These are phyloP conservation scores for Royoungia palumana DNA, from an alignment of 768 basidiomycete genomes.

Conservation along the genomic window DNA sequence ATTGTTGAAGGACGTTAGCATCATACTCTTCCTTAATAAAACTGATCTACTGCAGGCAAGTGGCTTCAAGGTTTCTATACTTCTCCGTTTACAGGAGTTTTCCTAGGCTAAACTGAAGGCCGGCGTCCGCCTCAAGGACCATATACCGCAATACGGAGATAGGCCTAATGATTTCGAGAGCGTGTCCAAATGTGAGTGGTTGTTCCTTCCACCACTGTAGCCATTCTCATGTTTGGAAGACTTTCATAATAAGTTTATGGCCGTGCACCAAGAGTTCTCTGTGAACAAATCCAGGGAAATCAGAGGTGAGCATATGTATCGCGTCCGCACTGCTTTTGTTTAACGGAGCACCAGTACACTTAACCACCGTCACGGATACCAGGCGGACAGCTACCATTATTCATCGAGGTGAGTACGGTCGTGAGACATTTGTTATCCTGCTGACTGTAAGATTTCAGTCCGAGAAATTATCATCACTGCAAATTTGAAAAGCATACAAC, in stretches of 20 bases:
- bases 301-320: slow-evolving; percentile 49
- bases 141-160: slow-evolving; percentile 71
- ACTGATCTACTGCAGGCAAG: slow-evolving; percentile 69
- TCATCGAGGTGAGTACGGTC: slow-evolving; percentile 52
- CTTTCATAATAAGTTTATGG: slow-evolving; percentile 69
- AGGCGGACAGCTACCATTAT: slow-evolving; percentile 71
- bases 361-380: slow-evolving; percentile 82
- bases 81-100: not conserved
- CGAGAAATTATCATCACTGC: slow-evolving; percentile 68
- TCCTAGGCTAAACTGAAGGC: slow-evolving; percentile 67
- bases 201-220: not conserved
- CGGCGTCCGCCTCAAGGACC: slow-evolving; percentile 66
- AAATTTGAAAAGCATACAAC: slow-evolving; percentile 55
- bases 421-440: not conserved
- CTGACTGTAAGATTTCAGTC: slow-evolving; percentile 37
- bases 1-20: slow-evolving; percentile 68
- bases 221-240: slow-evolving; percentile 40
- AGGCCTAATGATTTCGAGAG: slow-evolving; percentile 76
- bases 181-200: slow-evolving; percentile 64
- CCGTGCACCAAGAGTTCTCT: slow-evolving; percentile 62
- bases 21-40: slow-evolving; percentile 82
- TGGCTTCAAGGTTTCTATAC: not conserved
- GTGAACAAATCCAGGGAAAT: slow-evolving; percentile 71
- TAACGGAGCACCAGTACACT: slow-evolving; percentile 52
- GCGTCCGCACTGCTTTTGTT: not conserved